Base-by-base conservation (phyloP, 169 alveolate species). In the Plasmodium blacklocki region DNA sequence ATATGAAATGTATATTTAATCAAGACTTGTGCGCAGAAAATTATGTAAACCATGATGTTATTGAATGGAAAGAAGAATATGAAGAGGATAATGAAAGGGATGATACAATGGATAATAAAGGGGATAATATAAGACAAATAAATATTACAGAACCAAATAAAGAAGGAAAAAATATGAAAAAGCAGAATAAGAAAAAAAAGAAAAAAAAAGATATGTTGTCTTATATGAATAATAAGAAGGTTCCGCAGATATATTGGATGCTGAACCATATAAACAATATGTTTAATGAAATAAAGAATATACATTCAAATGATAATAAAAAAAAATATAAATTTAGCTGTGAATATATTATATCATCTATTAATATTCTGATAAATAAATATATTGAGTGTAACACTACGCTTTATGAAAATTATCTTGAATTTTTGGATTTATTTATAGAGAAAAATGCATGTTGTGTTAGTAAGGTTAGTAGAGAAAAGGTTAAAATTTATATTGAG, bases 231-330 rank as follows among this genome's bases (percentile, higher is more conserved):
- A 68, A 80, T 67, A 80, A 80, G 62, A 80, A 80, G 62, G 39
- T 80, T 47, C 90, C 90, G 39, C 90, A 80, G 58, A 56, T 80
- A 80, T 68, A 80, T 15, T 80, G 90, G 90, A 80, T 80, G 90
- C 29, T 80, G 67, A 80, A 80, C 67, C 90, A 80, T 64, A 68
- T 80, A 67, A 39, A 80, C 52, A 50, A 56, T 18, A 19, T 80
- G n/a, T 54, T 80, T n/a, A 62, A 68, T 43, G 76, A 63, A 23
- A 80, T 80, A 68, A 63, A 80, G 26, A 68, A 66, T 18, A 52
- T 45, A 68, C 56, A 80, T 56, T 29, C 73, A 43, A 66, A 80
- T 52, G 59, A 18, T 19, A 6, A 9, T 9, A n/a, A 5, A 14
- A 5, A 2, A 32, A 32, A 32, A 32, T 32, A 32, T 32, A 18